Evolutionary conservation across 345 rosid species (phyloP), one percentile per base, ranked within the genome.

Genomic region (Erodium maritimum): DNA sequence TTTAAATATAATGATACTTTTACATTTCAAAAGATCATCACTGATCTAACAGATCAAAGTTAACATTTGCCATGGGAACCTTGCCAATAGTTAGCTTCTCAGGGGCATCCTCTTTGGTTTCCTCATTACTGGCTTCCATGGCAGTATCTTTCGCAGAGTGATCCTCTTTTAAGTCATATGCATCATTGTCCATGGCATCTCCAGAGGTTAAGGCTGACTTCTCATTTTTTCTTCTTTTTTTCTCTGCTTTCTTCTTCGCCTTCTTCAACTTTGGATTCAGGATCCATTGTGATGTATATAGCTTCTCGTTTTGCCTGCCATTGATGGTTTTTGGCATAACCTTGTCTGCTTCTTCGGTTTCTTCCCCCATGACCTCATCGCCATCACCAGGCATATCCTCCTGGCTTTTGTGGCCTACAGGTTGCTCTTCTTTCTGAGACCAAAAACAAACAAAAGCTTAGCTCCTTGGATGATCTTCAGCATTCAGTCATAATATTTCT

Each of bases 161-260:
- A 76, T 91, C 96, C 24, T 77, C 81, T 70, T 83, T 85, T 69
- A 91, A 88, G 79, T 91, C 85, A 66, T 88, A 87, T 29, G 5
- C 37, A 57, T 72, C 85, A 0, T 77, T 93, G 11, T 72, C 77
- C 85, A 82, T 82, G 5, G 58, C 77, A 21, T 82, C 91, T 65
- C 8, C 37, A 29, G 37, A 29, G 37, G 37, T 11, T 4, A 29
- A 11, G 8, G 5, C 55, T 72, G 21, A 29, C 51, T 69, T 29
- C 37, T 29, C 80, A 19, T 82, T 83, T 71, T 83, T 87, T 84
- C 84, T 85, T 71, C 61, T 74, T 75, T 87, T 87, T 80, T 78
- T 85, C 37, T 29, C 2, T 11, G 97, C 96, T 68, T 71, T 81
- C 69, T 77, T 82, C 37, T 29, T 0, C 37, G 97, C 96, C 67